These are phyloP conservation scores for Astraeus odoratus DNA, from an alignment of 768 basidiomycete species.

Conservation along the genomic window DNA sequence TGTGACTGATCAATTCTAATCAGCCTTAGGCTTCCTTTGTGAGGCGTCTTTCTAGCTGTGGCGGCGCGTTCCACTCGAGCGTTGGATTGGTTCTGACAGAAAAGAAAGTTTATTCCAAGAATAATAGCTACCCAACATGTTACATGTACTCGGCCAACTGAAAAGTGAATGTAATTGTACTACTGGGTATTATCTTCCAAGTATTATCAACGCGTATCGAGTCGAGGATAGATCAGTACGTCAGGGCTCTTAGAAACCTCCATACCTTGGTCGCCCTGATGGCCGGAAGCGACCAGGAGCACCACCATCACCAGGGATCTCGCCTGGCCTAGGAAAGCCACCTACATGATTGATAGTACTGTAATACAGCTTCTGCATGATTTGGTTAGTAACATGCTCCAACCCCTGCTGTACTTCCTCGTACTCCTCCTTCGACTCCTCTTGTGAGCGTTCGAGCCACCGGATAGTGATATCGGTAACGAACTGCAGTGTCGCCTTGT, in stretches of 20 bases:
- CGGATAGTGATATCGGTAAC: constrained; percentile 78
- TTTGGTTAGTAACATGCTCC: constrained; percentile 73
- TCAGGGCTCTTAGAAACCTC: constrained; percentile 59
- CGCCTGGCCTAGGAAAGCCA: constrained; percentile 31
- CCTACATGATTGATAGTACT: constrained; percentile 54
- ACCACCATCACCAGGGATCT: constrained; percentile 41
- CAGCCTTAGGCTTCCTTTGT: no score
- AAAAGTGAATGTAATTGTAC: no score
- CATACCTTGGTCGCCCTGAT: constrained; percentile 81
- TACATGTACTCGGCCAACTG: no score
- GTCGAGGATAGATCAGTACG: no score
- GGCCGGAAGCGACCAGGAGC: constrained; percentile 65
- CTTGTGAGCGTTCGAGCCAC: constrained; percentile 83
- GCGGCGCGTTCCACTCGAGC: no score
- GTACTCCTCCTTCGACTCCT: constrained; percentile 92
- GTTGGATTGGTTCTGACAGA: no score
- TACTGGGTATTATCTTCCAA: no score
- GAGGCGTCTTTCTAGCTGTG: no score
- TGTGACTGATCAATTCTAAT: no score
- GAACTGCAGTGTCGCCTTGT: constrained; percentile 78
- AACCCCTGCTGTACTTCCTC: constrained; percentile 91
- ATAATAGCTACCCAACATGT: no score
- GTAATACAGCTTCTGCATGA: constrained; percentile 68
- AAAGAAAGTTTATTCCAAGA: no score
- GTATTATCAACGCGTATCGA: no score